phyloP scores from a whole-genome alignment of 441 rosid genomes.

The Manihot esculenta region DNA sequence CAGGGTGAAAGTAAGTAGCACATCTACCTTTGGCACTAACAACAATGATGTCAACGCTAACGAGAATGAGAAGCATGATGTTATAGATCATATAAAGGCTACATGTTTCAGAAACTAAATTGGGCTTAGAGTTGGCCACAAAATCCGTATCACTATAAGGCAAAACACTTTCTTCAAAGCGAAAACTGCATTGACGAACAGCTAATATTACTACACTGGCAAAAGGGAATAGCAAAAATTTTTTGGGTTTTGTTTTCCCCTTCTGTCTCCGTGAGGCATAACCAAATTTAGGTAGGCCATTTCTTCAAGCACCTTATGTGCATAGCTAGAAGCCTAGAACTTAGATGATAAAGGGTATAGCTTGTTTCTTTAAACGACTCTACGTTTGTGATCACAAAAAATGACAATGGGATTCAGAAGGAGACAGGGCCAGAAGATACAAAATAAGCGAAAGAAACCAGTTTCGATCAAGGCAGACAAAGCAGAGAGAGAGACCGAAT shows the following conservation, averaged over 20 bases:
- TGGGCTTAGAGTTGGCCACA: no score
- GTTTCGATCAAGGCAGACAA: neutral
- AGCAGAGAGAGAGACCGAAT: no score
- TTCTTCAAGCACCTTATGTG: slow-evolving; percentile 24
- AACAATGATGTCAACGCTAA: neutral
- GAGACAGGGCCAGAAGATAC: neutral
- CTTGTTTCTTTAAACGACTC: no score
- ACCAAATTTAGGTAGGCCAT: slow-evolving; percentile 12
- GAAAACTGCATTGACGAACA: neutral
- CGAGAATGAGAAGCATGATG: neutral
- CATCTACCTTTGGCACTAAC: no score
- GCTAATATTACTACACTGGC: neutral
- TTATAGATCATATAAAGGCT: neutral
- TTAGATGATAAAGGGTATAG: neutral
- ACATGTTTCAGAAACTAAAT: no score
- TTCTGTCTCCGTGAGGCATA: neutral
- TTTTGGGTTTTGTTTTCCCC: no score
- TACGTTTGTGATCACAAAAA: neutral
- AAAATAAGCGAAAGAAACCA: neutral
- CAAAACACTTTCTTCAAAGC: no score
- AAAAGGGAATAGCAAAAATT: neutral
- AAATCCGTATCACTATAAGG: no score
- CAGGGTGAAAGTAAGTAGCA: neutral
- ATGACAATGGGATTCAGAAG: neutral
- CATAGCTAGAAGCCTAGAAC: neutral